Conservation (phyloP, 306 rosid genomes). For the Amphicarpaea edgeworthii region DNA sequence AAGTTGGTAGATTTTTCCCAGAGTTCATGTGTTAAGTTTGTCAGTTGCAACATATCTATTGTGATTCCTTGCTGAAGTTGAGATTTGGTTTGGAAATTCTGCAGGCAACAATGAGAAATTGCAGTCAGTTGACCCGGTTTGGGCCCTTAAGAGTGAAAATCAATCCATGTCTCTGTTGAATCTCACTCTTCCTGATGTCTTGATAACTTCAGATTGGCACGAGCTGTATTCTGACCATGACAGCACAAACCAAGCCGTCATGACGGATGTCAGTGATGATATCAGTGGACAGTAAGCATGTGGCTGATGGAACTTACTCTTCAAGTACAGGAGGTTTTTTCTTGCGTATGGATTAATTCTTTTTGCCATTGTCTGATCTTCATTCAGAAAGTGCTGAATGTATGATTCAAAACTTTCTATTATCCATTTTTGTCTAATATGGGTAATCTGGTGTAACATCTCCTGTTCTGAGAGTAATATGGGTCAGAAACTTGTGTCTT, state of each 20-base stretch:
- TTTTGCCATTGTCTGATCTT: constrained; percentile 59
- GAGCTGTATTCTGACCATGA: constrained; percentile 53
- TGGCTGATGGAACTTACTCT: constrained; percentile 52
- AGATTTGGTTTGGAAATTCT: constrained; percentile 35
- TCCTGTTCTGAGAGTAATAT: constrained; percentile 10
- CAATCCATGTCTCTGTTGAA: constrained; percentile 41
- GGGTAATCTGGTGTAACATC: constrained; percentile 40
- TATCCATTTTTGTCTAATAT: constrained; percentile 32
- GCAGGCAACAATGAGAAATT: constrained; percentile 66
- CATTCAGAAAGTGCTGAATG: constrained; percentile 52
- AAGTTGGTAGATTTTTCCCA: constrained; percentile 4
- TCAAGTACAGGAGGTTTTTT: constrained; percentile 55
- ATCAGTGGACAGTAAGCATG: constrained; percentile 53
- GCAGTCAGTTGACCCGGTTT: constrained; percentile 61
- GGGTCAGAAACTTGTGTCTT: constrained; percentile 23
- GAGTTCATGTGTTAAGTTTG: constrained; percentile 13
- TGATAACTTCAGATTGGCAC: constrained; percentile 68
- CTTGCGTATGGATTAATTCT: constrained; percentile 59
- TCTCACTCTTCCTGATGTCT: constrained; percentile 62
- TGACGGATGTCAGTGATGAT: constrained; percentile 59
- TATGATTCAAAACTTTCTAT: constrained; percentile 47
- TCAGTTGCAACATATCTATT: constrained; percentile 1
- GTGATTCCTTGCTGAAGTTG: constrained; percentile 24
- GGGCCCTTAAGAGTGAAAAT: constrained; percentile 52
- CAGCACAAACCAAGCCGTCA: constrained; percentile 40